A percentile compares a stretch with the other conserved stretches of the same genome.
phyloP scores from a whole-genome alignment of 2,329 filamentous ascomycete genomes.

The Bipolaris bicolor region DNA sequence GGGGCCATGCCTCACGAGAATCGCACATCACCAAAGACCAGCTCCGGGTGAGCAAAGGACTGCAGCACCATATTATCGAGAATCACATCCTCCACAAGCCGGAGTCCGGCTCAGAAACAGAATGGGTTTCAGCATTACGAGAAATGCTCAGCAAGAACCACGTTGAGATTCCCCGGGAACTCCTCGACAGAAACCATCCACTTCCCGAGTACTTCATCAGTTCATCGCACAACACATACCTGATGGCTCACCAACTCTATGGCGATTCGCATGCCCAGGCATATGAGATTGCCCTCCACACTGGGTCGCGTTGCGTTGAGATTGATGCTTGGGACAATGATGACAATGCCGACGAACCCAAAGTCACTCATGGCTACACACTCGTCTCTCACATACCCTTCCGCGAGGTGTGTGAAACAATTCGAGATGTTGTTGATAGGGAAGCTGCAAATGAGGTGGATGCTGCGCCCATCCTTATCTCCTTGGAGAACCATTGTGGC shows the following conservation, averaged over 20 bases:
- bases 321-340: slow-evolving; percentile 75
- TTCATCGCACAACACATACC: slow-evolving; percentile 75
- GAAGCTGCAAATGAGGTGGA: slow-evolving; percentile 58
- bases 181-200: slow-evolving; percentile 65
- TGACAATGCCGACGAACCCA: slow-evolving; percentile 66
- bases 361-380: slow-evolving; percentile 74
- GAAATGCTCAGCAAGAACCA: slow-evolving; percentile 63
- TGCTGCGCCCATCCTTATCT: slow-evolving; percentile 66
- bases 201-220: slow-evolving; percentile 75
- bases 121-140: slow-evolving; percentile 56
- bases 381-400: slow-evolving; percentile 70
- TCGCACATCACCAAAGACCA: slow-evolving; percentile 59
- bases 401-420: slow-evolving; percentile 68
- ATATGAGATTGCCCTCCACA: slow-evolving; percentile 66
- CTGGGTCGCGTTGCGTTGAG: slow-evolving; percentile 73
- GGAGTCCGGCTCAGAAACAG: slow-evolving; percentile 57
- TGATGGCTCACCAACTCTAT: slow-evolving; percentile 72
- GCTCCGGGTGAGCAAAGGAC: slow-evolving; percentile 64
- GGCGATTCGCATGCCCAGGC: slow-evolving; percentile 67
- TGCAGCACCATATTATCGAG: slow-evolving; percentile 63
- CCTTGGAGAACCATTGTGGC: slow-evolving; percentile 71
- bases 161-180: slow-evolving; percentile 60
- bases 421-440: slow-evolving; percentile 66
- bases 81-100: slow-evolving; percentile 56
- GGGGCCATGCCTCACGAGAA: slow-evolving; percentile 61